These are phyloP conservation scores for Sarcocystis neurona DNA, from an alignment of 169 alveolate genomes.

Conservation along the genomic window DNA sequence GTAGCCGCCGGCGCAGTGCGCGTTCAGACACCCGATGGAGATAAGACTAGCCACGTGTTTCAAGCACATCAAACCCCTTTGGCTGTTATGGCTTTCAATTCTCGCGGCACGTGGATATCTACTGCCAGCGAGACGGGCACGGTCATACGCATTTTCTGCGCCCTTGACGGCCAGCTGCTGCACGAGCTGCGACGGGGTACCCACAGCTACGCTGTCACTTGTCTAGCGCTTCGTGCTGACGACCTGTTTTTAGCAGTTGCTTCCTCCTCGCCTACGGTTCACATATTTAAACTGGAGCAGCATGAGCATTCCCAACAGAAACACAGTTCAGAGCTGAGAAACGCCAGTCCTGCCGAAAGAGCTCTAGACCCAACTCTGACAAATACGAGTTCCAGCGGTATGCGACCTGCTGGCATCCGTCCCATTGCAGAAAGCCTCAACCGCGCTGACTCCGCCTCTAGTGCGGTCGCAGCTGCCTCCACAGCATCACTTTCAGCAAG, in stretches of 20 bases:
- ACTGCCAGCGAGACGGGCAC: slow-evolving; percentile 71
- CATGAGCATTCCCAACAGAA: background rate
- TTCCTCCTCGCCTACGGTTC: slow-evolving; percentile 60
- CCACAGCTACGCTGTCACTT: slow-evolving; percentile 28
- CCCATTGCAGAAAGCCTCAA: background rate
- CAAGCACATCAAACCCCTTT: slow-evolving; percentile 58
- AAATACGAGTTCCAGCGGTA: too few relatives aligned
- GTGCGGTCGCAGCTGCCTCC: background rate
- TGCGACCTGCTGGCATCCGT: too few relatives aligned
- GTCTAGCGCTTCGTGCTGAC: slow-evolving; percentile 52
- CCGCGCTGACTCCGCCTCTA: background rate
- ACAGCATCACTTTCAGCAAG: background rate
- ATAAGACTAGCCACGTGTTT: slow-evolving; percentile 23
- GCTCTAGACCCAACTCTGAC: too few relatives aligned
- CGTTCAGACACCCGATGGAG: slow-evolving; percentile 30
- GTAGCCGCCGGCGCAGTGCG: slow-evolving; percentile 59
- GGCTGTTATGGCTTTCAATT: slow-evolving; percentile 48
- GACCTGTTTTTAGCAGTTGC: slow-evolving; percentile 59
- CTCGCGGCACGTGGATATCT: slow-evolving; percentile 56
- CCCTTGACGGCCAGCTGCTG: slow-evolving; percentile 66
- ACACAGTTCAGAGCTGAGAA: background rate
- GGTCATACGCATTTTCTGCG: slow-evolving; percentile 63
- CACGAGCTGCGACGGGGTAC: slow-evolving; percentile 70
- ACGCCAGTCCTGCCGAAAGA: background rate
- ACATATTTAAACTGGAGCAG: slow-evolving; percentile 50